Base-by-base conservation (phyloP, 140 eudicot species). In the Senecio squalidus region DNA sequence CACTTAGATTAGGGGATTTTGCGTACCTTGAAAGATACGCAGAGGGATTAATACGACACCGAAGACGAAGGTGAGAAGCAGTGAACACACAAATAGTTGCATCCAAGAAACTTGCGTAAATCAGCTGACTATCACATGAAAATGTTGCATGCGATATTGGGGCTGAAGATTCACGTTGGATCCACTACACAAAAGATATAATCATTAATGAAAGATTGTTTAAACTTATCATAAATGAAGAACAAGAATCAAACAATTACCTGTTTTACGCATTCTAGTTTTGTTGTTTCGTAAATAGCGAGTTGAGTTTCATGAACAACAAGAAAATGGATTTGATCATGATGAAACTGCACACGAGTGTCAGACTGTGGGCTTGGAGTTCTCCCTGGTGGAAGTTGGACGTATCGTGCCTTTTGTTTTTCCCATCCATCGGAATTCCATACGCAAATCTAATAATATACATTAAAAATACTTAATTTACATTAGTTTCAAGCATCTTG, bases 361-460 rank as follows among this genome's bases (percentile, higher is more conserved):
- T 89, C 95, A 0, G 97, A 75, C 25, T 69, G 95, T 24, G 81
- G 67, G 24, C 79, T 27, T 17, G 83, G 74, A 1, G 80, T 57
- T 55, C 89, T 76, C 26, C 97, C 97, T 1, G 82, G 58, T 39
- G 95, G 97, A 60, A 85, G 78, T 59, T 78, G 94, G 66, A 89
- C 67, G 41, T 67, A 80, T 50, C 84, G 74, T 11, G 86, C 24
- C 54, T 67, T 80, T 40, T 82, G 93, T 71, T 83, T 89, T 71
- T 89, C 95, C 97, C 97, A 89, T 44, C 76, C 84, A 47, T 89
- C 97, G 7, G 89, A 77, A 72, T 68, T 80, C 97, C 97, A 89
- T 58, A 85, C 95, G 26, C 89, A 89, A 2, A 89, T 78, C 97
- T 89, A 76, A 40, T 26, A 51, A 44, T 48, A 49, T 68, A 29